Evolutionary conservation across 1,284 basidiomycete genomes (phyloP).

Genomic region (Melanopsichium pennsylvanicum): DNA sequence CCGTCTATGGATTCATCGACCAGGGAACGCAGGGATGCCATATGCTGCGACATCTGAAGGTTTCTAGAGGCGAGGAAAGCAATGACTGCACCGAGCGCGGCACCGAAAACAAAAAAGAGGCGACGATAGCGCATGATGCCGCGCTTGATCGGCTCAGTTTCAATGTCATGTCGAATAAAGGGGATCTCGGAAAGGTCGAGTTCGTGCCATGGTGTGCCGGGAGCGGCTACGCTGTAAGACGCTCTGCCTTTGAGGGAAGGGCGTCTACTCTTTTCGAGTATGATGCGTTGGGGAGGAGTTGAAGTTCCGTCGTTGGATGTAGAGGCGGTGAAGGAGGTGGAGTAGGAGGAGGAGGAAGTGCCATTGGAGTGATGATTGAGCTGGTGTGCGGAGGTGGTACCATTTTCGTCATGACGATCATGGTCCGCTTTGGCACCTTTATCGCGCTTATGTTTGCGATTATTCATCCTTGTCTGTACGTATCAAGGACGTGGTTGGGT

Average conservation of each 20-base stretch:
- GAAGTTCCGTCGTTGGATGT: slow-evolving; percentile 11
- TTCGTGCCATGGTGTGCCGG: slow-evolving; percentile 60
- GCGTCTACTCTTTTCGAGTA: slow-evolving; percentile 32
- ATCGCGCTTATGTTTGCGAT: slow-evolving; percentile 33
- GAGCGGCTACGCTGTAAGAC: slow-evolving; percentile 50
- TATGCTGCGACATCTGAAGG: slow-evolving; percentile 50
- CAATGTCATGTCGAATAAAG: slow-evolving; percentile 40
- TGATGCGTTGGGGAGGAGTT: slow-evolving; percentile 46
- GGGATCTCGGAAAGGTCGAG: slow-evolving; percentile 56
- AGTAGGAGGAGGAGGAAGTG: background rate
- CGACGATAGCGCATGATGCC: slow-evolving; percentile 54
- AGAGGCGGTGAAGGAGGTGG: too few species aligned
- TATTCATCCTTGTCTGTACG: slow-evolving; percentile 22
- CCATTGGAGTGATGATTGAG: slow-evolving; percentile 9
- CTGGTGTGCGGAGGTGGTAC: slow-evolving; percentile 21
- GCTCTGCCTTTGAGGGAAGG: slow-evolving; percentile 33
- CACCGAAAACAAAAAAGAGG: slow-evolving; percentile 54
- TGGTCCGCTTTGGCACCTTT: background rate
- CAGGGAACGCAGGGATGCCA: slow-evolving; percentile 37
- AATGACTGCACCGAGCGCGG: slow-evolving; percentile 45
- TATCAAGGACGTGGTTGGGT: background rate
- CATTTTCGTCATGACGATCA: slow-evolving; percentile 2
- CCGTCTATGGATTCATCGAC: slow-evolving; percentile 58
- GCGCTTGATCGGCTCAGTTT: slow-evolving; percentile 25
- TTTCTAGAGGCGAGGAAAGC: slow-evolving; percentile 47